phyloP scores from a whole-genome alignment of 306 rosid genomes.

The Cicer chorassanicum region DNA sequence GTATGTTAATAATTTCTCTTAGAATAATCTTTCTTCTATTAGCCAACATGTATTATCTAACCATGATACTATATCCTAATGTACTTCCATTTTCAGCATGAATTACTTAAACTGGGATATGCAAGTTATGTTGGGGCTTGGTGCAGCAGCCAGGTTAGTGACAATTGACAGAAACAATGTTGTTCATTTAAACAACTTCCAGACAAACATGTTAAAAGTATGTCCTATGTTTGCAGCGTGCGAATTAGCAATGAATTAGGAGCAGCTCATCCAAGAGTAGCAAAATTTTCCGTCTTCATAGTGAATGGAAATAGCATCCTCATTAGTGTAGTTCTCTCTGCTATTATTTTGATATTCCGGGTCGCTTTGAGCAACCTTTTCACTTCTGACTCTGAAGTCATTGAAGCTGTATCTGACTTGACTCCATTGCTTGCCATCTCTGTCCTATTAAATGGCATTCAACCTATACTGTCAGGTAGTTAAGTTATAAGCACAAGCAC shows the following conservation, averaged over 20 bases:
- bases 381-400: constrained; percentile 60
- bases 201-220: neutral
- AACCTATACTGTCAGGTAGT: constrained; percentile 49
- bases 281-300: constrained; percentile 66
- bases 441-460: constrained; percentile 73
- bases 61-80: constrained; percentile 7
- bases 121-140: constrained; percentile 70
- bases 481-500: neutral
- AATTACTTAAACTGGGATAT: constrained; percentile 71
- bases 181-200: neutral
- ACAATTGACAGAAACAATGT: neutral
- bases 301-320: constrained; percentile 71
- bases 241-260: constrained; percentile 83
- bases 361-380: constrained; percentile 66
- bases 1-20: constrained; percentile 42
- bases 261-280: constrained; percentile 66
- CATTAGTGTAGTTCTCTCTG: constrained; percentile 56
- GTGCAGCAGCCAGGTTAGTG: constrained; percentile 73
- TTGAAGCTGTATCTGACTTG: constrained; percentile 58
- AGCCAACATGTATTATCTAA: constrained; percentile 26
- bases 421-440: constrained; percentile 74
- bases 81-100: constrained; percentile 58
- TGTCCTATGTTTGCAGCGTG: constrained; percentile 48
- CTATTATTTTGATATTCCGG: constrained; percentile 52
- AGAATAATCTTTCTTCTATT: constrained; percentile 27